Conservation (phyloP, 2,329 filamentous ascomycete species). For the Rutstroemia sp. region DNA sequence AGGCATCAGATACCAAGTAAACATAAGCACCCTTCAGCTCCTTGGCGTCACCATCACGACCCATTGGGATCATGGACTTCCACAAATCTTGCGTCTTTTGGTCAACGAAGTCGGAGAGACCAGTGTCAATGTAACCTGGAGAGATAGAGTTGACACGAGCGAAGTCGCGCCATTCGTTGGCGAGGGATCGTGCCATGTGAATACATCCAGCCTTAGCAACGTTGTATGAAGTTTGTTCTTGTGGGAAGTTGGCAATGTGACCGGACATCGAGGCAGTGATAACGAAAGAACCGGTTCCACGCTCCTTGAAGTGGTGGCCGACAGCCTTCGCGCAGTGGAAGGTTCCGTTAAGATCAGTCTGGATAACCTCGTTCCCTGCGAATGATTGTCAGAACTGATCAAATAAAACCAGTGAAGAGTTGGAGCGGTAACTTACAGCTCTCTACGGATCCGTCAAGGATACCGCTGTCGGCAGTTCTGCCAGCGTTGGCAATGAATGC, state of each 20-base stretch:
- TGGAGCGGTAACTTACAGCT: slow-evolving; percentile 38
- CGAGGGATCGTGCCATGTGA: slow-evolving; percentile 54
- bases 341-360: slow-evolving; percentile 59
- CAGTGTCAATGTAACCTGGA: slow-evolving; percentile 62
- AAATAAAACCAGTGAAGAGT: no score
- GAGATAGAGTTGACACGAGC: slow-evolving; percentile 62
- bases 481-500: slow-evolving; percentile 65
- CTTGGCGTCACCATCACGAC: slow-evolving; percentile 52
- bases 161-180: slow-evolving; percentile 64
- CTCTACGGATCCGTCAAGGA: slow-evolving; percentile 60
- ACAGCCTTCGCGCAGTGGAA: slow-evolving; percentile 63
- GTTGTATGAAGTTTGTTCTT: slow-evolving; percentile 60
- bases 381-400: not conserved
- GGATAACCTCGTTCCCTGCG: slow-evolving; percentile 47
- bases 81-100: slow-evolving; percentile 49
- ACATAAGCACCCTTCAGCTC: slow-evolving; percentile 53
- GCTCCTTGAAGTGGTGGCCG: slow-evolving; percentile 59
- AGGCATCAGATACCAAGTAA: slow-evolving; percentile 39
- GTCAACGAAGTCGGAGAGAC: slow-evolving; percentile 53
- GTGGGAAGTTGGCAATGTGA: slow-evolving; percentile 48
- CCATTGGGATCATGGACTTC: slow-evolving; percentile 53
- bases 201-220: slow-evolving; percentile 61
- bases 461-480: slow-evolving; percentile 59
- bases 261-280: slow-evolving; percentile 58
- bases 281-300: slow-evolving; percentile 55